Evolutionary conservation across 306 rosid genomes (phyloP).

Genomic region (Hippophae tibetana): DNA sequence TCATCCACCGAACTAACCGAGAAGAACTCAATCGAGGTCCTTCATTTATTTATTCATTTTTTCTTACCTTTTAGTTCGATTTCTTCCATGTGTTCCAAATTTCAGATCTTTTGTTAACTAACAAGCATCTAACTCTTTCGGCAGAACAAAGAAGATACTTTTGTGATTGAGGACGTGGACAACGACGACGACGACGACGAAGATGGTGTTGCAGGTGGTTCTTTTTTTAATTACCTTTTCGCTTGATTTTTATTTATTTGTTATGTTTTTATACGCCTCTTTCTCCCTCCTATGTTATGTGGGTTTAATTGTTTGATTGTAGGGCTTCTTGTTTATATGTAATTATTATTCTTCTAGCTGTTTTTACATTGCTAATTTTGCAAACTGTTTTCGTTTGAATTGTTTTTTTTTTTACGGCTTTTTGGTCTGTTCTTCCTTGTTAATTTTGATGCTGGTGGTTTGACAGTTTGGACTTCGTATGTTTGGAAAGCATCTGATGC

Average conservation of each 20-base stretch:
- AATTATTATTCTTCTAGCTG: too few species aligned
- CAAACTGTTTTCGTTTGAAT: too few species aligned
- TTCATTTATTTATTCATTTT: neutral
- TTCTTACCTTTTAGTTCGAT: neutral
- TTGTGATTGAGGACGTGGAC: slow-evolving; percentile 62
- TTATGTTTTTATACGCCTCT: neutral
- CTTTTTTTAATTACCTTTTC: neutral
- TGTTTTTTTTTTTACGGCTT: too few species aligned
- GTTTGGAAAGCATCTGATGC: too few species aligned
- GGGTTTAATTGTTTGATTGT: neutral
- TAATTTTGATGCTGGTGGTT: too few species aligned
- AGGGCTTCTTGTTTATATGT: neutral
- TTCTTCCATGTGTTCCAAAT: neutral
- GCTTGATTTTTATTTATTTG: neutral
- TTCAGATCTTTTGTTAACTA: neutral
- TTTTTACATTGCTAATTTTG: too few species aligned
- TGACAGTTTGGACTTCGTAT: too few species aligned
- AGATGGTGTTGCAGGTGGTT: slow-evolving; percentile 48
- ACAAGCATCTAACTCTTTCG: neutral
- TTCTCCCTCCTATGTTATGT: neutral
- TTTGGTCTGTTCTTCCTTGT: too few species aligned
- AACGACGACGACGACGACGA: slow-evolving; percentile 48
- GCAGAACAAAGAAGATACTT: slow-evolving; percentile 46
- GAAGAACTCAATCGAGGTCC: slow-evolving; percentile 38
- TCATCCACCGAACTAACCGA: slow-evolving; percentile 28